phyloP scores from a whole-genome alignment of 2,329 filamentous ascomycete genomes.

The Fusarium hainanense region DNA sequence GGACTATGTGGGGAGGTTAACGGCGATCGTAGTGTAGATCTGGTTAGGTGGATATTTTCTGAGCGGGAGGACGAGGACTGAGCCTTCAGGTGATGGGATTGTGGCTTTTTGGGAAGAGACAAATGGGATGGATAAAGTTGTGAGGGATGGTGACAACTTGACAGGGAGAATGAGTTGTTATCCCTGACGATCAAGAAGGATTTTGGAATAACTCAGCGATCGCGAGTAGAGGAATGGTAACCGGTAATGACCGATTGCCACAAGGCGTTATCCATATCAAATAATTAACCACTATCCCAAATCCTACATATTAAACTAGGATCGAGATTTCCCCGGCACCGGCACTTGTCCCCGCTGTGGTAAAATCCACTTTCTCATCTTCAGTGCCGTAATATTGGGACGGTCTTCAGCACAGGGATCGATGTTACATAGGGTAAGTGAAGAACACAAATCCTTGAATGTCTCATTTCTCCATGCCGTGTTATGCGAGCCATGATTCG shows the following conservation, averaged over 20 bases:
- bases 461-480: slow-evolving; percentile 1
- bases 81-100: neutral
- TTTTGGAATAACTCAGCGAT: neutral
- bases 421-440: neutral
- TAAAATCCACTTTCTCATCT: neutral
- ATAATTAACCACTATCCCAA: neutral
- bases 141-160: neutral
- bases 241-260: neutral
- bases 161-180: neutral
- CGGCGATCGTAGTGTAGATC: slow-evolving; percentile 2
- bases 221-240: neutral
- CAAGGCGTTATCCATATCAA: neutral
- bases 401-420: neutral
- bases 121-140: neutral
- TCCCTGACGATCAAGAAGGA: neutral
- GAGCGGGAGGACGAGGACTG: neutral
- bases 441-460: neutral
- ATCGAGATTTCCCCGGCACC: neutral
- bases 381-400: neutral
- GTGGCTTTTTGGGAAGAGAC: neutral
- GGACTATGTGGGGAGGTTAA: neutral
- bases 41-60: neutral
- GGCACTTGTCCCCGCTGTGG: neutral
- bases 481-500: neutral
- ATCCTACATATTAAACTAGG: neutral